Evolutionary conservation across 1,284 basidiomycete species (phyloP).

Genomic region (Cutaneotrichosporon cutaneum): DNA sequence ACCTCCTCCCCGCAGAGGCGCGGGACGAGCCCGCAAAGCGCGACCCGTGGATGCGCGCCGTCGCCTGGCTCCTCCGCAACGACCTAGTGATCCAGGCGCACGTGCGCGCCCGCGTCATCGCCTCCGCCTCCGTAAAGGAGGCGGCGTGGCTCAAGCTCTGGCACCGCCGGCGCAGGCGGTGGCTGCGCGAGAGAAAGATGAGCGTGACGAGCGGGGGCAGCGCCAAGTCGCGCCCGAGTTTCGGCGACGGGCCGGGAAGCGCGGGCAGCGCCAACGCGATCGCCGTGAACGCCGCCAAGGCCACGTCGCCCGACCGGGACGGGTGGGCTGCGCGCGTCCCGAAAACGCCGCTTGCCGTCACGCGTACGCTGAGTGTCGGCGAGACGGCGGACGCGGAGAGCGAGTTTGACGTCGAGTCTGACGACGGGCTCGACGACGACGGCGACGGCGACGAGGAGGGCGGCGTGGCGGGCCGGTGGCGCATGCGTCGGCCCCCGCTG

Average conservation of each 20-base stretch:
- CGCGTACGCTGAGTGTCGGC: conserved; percentile 11
- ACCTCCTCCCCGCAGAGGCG: conserved; percentile 37
- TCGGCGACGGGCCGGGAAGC: conserved; percentile 1
- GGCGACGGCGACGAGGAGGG: conserved; percentile 22
- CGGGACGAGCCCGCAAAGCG: conserved; percentile 49
- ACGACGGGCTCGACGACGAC: conserved; percentile 32
- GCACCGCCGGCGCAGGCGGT: conserved; percentile 37
- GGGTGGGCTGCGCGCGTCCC: conserved; percentile 17
- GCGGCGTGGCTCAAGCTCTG: conserved; percentile 49
- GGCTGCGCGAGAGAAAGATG: conserved; percentile 30
- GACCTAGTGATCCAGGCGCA: conserved; percentile 83
- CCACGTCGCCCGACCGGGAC: neutral
- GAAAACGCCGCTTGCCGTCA: conserved; percentile 12
- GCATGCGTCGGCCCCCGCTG: neutral
- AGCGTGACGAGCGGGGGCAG: conserved; percentile 9
- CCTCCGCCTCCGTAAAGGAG: conserved; percentile 71
- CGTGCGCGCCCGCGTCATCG: conserved; percentile 78
- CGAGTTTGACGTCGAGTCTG: conserved; percentile 44
- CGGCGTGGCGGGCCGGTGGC: neutral
- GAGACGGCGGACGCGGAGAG: conserved; percentile 29
- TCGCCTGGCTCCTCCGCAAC: conserved; percentile 88
- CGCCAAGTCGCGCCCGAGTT: conserved; percentile 11
- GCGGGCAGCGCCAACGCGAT: neutral
- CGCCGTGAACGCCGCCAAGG: neutral
- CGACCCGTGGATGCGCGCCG: conserved; percentile 71